These are phyloP conservation scores for Mycena venus DNA, from an alignment of 768 basidiomycete genomes.

Conservation along the genomic window DNA sequence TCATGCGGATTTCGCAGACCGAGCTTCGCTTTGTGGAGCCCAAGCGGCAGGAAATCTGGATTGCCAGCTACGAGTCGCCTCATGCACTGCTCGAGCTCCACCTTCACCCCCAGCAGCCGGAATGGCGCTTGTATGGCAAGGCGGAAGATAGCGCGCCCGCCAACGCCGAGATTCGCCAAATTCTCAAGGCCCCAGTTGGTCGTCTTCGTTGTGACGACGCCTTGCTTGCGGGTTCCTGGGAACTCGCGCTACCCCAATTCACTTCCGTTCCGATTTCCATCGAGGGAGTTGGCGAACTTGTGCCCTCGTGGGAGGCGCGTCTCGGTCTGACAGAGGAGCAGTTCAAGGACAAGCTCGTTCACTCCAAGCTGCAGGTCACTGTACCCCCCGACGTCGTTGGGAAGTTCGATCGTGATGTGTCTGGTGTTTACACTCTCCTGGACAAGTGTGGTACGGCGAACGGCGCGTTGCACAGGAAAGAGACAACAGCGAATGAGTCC, in stretches of 20 bases:
- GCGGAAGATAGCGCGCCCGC: slow-evolving; percentile 78
- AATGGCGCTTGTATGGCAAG: slow-evolving; percentile 89
- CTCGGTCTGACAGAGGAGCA: slow-evolving; percentile 79
- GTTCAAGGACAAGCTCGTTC: slow-evolving; percentile 76
- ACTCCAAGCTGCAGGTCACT: slow-evolving; percentile 74
- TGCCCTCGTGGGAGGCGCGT: slow-evolving; percentile 88
- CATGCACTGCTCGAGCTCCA: slow-evolving; percentile 80
- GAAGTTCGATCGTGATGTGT: slow-evolving; percentile 83
- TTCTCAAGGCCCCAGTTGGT: slow-evolving; percentile 83
- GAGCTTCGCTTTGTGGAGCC: slow-evolving; percentile 88
- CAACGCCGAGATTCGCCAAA: slow-evolving; percentile 82
- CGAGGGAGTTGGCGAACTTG: slow-evolving; percentile 73
- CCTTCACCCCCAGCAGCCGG: slow-evolving; percentile 80
- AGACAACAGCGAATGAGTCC: slow-evolving; percentile 55
- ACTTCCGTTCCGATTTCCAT: slow-evolving; percentile 72
- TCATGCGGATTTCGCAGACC: slow-evolving; percentile 66
- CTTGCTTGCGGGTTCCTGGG: slow-evolving; percentile 82
- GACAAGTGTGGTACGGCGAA: slow-evolving; percentile 93
- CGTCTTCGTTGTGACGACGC: slow-evolving; percentile 70
- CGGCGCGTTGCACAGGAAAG: slow-evolving; percentile 81
- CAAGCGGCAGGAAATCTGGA: slow-evolving; percentile 92
- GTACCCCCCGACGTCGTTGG: slow-evolving; percentile 61
- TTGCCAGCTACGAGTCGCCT: slow-evolving; percentile 80
- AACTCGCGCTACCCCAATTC: slow-evolving; percentile 79
- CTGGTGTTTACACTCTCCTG: slow-evolving; percentile 82